Evolutionary conservation across 805 yeast genomes (phyloP), one percentile per base, ranked within the genome.

Genomic region (Pichia thaimueangensis): DNA sequence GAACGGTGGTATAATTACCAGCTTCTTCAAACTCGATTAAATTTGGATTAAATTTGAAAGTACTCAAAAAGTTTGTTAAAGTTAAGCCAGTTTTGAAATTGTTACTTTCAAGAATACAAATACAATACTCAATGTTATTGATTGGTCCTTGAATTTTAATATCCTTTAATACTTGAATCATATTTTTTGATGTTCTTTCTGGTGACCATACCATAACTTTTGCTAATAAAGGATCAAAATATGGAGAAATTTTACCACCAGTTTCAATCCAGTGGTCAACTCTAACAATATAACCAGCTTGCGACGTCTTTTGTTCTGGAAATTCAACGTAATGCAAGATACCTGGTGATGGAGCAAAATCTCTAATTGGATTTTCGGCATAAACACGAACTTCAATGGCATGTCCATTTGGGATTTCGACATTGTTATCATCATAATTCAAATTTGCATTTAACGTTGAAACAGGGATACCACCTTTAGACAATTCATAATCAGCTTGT

Each of bases 1-100:
- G 78, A 28, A 73, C 71, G 1, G 77, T 71, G 28, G 78, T 73
- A 57, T 72, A 73, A 24, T 74, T 75, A 47, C 76, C 76, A 3
- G 71, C 65, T 8, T 57, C 56, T 17, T 45, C 45, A 39, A 58
- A 57, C 30, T 58, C 63, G 33, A 58, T 42, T 9, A 57, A 38
- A 20, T 46, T 49, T 17, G 63, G 58, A 8, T 24, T 20, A 37
- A 49, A 58, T 1, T 32, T 33, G 35, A 58, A 58, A 4, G 39
- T 35, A 17, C 43, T 43, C 21, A 55, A 41, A 36, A 57, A 51
- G 3, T 47, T 47, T 5, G 60, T 56, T 15, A 56, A 37, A 6
- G 60, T 56, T 12, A 27, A 3, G 11, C 59, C 60, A 4, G 6
- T 19, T 16, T 24, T 19, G 31, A 48, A 58, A 21, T 42, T 41